A percentile compares a stretch with the other conserved stretches of the same genome.
phyloP scores from a whole-genome alignment of 495 filamentous ascomycete genomes.

The Xylaria acuta region DNA sequence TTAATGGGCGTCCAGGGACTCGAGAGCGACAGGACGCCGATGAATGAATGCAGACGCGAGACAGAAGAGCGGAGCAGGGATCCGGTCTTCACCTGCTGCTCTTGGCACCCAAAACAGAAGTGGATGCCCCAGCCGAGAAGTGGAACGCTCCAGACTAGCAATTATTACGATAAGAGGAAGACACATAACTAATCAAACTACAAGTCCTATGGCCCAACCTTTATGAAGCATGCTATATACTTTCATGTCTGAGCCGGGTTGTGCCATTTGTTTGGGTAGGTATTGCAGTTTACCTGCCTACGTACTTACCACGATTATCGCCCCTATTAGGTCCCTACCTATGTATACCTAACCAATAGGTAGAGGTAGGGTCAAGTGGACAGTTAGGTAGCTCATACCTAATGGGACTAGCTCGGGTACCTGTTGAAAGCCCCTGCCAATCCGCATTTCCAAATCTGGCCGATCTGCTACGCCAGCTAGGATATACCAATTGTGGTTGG shows the following conservation, averaged over 20 bases:
- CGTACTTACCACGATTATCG: neutral
- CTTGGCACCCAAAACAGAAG: constrained; percentile 14
- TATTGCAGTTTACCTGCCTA: neutral
- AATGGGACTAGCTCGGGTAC: constrained; percentile 4
- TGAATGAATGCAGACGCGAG: constrained; percentile 16
- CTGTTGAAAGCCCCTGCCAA: constrained; percentile 11
- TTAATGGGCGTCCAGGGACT: constrained; percentile 21
- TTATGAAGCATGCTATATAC: neutral
- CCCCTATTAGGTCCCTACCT: neutral
- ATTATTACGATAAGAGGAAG: neutral
- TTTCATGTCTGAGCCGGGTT: neutral
- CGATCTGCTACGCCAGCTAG: constrained; percentile 13
- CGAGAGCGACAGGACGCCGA: constrained; percentile 11
- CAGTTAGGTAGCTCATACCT: neutral
- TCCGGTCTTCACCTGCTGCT: neutral
- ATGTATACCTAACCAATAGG: no score
- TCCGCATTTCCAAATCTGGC: constrained; percentile 21
- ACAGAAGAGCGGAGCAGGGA: constrained; percentile 19
- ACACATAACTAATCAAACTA: constrained; percentile 7
- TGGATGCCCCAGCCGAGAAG: neutral
- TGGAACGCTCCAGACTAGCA: constrained; percentile 4
- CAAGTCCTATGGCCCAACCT: neutral
- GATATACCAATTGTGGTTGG: neutral
- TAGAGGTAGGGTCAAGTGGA: no score
- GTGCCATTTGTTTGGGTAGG: neutral